Evolutionary conservation across 495 filamentous ascomycete species (phyloP), one percentile per base, ranked within the genome.

Genomic region (Lindgomyces ingoldianus): DNA sequence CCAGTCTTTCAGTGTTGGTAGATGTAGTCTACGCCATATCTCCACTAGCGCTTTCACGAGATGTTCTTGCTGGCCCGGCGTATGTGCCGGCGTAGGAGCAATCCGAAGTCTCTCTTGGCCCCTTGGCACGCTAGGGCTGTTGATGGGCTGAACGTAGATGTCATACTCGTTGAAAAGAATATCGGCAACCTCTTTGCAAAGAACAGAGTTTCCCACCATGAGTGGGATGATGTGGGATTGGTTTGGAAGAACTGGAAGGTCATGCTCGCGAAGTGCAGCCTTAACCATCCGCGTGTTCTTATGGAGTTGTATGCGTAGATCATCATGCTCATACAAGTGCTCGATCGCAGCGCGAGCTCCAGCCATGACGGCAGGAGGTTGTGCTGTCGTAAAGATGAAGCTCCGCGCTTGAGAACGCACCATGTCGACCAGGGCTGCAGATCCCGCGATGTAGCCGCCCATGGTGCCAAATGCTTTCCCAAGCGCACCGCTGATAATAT

Each of bases 381-480:
- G 33, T 39, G 33, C 33, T 39, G 33, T 14, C 14, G 33, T 39
- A 39, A 39, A 39, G 6, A 6, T 39, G 33, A 39, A 39, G 33
- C 33, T 39, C 14, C 33, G 33, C 6, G 33, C 14, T 19, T 98
- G 86, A 1, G 94, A 98, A 62, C 94, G 90, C 67, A 98, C 88
- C 33, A 14, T 39, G 14, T 39, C 33, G 33, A 39, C 33, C 75
- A 98, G 84, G 69, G 88, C 88, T 44, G 89, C 83, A 14, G 88
- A 93, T 25, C 89, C 94, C 29, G 94, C 94, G 33, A 14, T 39
- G 14, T 39, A 39, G 14, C 33, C 33, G 33, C 33, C 33, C 33
- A 39, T 39, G 6, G 33, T 39, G 33, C 33, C 6, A 6, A 39
- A 39, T 14, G 33, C 33, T 39, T 39, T 39, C 14, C 33, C 33